Evolutionary conservation across 2,329 filamentous ascomycete species (phyloP).

Genomic region (Colletotrichum navitas): DNA sequence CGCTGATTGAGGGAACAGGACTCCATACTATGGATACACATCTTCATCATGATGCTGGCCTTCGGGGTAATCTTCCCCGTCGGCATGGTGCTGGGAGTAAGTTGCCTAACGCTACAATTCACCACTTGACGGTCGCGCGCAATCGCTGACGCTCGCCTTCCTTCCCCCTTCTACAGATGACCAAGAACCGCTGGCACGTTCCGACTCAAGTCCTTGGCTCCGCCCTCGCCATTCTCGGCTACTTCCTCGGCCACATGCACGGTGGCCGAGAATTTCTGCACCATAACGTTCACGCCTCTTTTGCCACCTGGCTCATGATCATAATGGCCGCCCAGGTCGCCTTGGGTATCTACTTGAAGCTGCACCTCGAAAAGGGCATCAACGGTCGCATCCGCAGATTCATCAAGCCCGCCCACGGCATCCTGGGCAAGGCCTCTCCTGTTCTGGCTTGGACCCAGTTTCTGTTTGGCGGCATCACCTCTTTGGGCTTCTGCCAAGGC

Average conservation of each 20-base stretch:
- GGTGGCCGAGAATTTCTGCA: slow-evolving; percentile 86
- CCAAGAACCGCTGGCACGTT: slow-evolving; percentile 93
- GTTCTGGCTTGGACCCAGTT: slow-evolving; percentile 92
- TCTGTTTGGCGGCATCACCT: slow-evolving; percentile 93
- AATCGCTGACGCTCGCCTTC: slow-evolving; percentile 35
- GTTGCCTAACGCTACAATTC: slow-evolving; percentile 48
- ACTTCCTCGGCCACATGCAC: slow-evolving; percentile 92
- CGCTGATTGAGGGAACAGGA: slow-evolving; percentile 67
- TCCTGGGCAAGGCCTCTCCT: slow-evolving; percentile 90
- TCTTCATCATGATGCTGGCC: slow-evolving; percentile 85
- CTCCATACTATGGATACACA: slow-evolving; percentile 91
- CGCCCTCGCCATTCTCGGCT: slow-evolving; percentile 82
- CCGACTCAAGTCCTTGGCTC: slow-evolving; percentile 84
- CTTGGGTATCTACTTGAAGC: slow-evolving; percentile 86
- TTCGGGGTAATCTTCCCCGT: slow-evolving; percentile 94
- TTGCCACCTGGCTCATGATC: slow-evolving; percentile 85
- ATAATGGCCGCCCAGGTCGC: slow-evolving; percentile 82
- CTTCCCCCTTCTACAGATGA: slow-evolving; percentile 69
- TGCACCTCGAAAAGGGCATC: slow-evolving; percentile 89
- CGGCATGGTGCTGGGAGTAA: slow-evolving; percentile 94
- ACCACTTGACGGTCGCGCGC: neutral
- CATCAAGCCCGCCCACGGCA: slow-evolving; percentile 79
- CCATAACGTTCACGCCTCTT: slow-evolving; percentile 82
- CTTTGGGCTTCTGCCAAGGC: slow-evolving; percentile 90
- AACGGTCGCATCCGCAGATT: slow-evolving; percentile 81